Percentiles rank a stretch among this genome's conserved stretches.
These are phyloP conservation scores for Pachysandra terminalis DNA, from an alignment of 164 flowering plant genomes.

Conservation along the genomic window DNA sequence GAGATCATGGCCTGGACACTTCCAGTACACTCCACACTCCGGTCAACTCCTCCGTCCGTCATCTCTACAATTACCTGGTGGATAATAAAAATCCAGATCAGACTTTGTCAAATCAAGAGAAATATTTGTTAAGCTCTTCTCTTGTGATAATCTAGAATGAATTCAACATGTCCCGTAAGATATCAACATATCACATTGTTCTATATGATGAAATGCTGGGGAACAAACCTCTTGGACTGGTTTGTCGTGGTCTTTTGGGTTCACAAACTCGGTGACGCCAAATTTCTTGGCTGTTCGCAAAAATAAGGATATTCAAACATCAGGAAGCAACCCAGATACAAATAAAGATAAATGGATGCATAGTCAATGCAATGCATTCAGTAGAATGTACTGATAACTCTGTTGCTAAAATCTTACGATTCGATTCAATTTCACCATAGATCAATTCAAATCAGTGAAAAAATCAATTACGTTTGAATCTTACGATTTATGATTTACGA, in stretches of 20 bases:
- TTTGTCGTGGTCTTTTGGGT: constrained; percentile 42
- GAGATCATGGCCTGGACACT: constrained; percentile 46
- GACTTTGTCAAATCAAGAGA: too few relatives aligned
- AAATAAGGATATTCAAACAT: not conserved
- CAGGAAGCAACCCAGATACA: not conserved
- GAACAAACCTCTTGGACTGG: constrained; percentile 54
- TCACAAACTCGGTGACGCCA: constrained; percentile 53
- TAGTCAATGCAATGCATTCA: not conserved
- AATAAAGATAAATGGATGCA: not conserved
- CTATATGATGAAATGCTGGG: not conserved
- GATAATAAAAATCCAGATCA: too few relatives aligned
- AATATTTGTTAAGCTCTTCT: too few relatives aligned
- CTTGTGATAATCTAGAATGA: not conserved
- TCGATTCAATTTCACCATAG: too few relatives aligned
- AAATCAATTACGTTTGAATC: too few relatives aligned
- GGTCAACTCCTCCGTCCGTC: constrained; percentile 56
- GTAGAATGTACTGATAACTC: too few relatives aligned
- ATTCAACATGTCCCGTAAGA: not conserved
- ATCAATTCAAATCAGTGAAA: too few relatives aligned
- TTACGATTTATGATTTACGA: too few relatives aligned
- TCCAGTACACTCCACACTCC: constrained; percentile 56
- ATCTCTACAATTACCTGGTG: constrained; percentile 49
- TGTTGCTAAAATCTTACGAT: too few relatives aligned
- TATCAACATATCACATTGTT: not conserved
- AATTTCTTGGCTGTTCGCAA: constrained; percentile 43